Conservation (phyloP, 164 flowering plant genomes). For the Litsea cubeba region DNA sequence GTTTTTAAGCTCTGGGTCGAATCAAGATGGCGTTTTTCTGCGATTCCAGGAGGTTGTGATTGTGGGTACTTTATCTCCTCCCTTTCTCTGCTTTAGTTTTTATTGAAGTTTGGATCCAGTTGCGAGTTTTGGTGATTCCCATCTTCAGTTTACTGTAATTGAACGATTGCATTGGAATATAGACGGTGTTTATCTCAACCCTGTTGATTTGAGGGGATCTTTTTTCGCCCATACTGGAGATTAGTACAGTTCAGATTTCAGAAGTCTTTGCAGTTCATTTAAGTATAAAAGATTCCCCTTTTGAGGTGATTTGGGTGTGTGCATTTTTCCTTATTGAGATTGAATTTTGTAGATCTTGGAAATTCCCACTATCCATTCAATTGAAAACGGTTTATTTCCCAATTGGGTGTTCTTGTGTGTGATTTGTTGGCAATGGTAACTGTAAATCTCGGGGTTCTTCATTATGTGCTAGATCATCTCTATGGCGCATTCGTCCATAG, state of each 20-base stretch:
- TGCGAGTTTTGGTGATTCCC: not conserved
- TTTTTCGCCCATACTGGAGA: not conserved
- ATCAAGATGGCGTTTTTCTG: conserved; percentile 1
- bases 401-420: not conserved
- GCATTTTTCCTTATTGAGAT: not conserved
- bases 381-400: not conserved
- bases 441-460: conserved; percentile 79
- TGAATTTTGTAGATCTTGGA: not conserved
- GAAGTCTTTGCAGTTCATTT: not conserved
- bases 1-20: not conserved
- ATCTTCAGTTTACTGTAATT: not conserved
- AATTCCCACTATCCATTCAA: not conserved
- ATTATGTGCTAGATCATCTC: conserved; percentile 86
- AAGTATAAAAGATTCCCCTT: not conserved
- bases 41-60: not conserved
- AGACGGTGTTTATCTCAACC: not conserved
- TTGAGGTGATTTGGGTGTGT: not conserved
- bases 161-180: not conserved
- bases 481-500: conserved; percentile 91
- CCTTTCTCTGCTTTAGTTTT: not conserved
- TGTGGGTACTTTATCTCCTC: not conserved
- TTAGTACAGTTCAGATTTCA: not conserved
- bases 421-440: conserved; percentile 48
- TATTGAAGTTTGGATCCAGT: too few species aligned
- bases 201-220: not conserved